Evolutionary conservation across 2,329 filamentous ascomycete genomes (phyloP), one percentile per base, ranked within the genome.

Genomic region (Mycosphaerella arachidis): DNA sequence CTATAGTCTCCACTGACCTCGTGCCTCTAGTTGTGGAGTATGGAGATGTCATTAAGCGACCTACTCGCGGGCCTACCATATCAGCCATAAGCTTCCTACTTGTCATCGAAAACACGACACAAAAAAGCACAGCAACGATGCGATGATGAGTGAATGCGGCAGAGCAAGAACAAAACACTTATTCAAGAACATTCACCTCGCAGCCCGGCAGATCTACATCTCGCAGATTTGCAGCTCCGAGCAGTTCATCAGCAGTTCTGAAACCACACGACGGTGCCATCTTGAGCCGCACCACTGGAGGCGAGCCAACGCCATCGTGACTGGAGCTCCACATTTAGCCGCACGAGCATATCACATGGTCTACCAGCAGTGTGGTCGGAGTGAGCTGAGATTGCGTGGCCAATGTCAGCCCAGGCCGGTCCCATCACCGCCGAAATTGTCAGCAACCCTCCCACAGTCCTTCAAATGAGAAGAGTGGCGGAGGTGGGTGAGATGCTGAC

Each of bases 21-120:
- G 53, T 55, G 53, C 37, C 16, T 18, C 52, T 8, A 24, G 6
- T n/a, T 55, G 40, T 48, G 53, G 37, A 55, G 52, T 54, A 31
- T 43, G 16, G 27, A 31, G 53, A 31, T 55, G 53, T 55, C 37
- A 55, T 48, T 16, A 30, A 46, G 37, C 53, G 53, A 55, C 53
- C 18, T 46, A 20, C 53, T 45, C 27, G 53, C 53, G 48, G 52
- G 52, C 50, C n/a, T 35, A 35, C 50, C 27, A 30, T 29, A 10
- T 31, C 50, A 10, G 13, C n/a, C 30, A n/a, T 35, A 30, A 29
- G 30, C 50, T 43, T 18, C 40, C 40, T 13, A 43, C 13, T 16
- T 43, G 40, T n/a, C 40, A n/a, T n/a, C n/a, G 40, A 50, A 50
- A 18, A 18, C 13, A 18, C 29, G 5, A 18, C 24, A 13, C 13